Conservation (phyloP, 345 rosid species). For the Theobroma cacao region DNA sequence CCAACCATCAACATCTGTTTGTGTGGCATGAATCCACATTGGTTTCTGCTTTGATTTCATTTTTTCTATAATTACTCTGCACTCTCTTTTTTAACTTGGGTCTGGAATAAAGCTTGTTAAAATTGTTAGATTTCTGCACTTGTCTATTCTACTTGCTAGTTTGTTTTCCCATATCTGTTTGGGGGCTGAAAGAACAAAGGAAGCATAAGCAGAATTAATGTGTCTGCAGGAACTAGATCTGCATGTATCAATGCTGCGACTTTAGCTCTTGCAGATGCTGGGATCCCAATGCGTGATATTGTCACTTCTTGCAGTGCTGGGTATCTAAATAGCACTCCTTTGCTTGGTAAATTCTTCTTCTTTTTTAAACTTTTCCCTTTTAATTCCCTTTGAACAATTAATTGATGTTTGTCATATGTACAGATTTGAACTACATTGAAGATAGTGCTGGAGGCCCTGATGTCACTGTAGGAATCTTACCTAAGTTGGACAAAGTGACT, state of each 20-base stretch:
- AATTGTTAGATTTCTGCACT: neutral
- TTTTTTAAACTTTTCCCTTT: neutral
- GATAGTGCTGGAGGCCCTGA: slow-evolving; percentile 98
- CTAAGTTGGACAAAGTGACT: slow-evolving; percentile 87
- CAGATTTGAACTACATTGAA: slow-evolving; percentile 88
- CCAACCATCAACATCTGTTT: neutral
- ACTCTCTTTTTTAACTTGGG: neutral
- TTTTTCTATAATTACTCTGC: neutral
- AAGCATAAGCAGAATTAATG: neutral
- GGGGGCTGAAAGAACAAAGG: neutral
- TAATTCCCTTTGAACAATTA: neutral
- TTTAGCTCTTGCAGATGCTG: slow-evolving; percentile 96
- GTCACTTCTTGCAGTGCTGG: slow-evolving; percentile 97
- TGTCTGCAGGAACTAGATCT: slow-evolving; percentile 70
- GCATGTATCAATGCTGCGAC: slow-evolving; percentile 99
- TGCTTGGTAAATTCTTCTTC: slow-evolving; percentile 52
- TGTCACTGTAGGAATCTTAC: slow-evolving; percentile 83
- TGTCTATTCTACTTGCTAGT: neutral
- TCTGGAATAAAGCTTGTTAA: neutral
- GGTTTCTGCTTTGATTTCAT: neutral
- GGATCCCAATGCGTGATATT: slow-evolving; percentile 94
- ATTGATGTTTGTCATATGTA: neutral
- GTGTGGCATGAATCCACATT: neutral
- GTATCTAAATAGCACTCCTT: slow-evolving; percentile 78
- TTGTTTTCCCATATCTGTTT: neutral